phyloP scores from a whole-genome alignment of 352 stramenopile species.

The Lagenidium sp. region DNA sequence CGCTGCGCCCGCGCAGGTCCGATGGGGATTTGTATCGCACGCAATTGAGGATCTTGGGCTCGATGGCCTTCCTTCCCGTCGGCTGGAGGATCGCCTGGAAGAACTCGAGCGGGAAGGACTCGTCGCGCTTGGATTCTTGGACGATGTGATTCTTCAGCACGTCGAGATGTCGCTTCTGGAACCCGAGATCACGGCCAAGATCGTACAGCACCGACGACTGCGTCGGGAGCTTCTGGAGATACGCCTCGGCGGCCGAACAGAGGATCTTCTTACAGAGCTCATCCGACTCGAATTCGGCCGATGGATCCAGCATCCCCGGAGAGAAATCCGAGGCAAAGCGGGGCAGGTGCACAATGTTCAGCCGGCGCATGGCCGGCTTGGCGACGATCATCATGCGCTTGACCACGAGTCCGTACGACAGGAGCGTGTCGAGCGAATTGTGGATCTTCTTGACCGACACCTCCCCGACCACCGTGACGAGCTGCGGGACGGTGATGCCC shows the following conservation, averaged over 20 bases:
- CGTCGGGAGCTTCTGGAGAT: slow-evolving; percentile 48
- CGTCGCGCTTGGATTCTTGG: slow-evolving; percentile 55
- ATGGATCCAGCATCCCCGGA: slow-evolving; percentile 58
- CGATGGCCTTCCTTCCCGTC: slow-evolving; percentile 32
- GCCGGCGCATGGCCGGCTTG: slow-evolving; percentile 37
- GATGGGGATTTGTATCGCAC: slow-evolving; percentile 47
- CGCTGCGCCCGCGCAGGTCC: slow-evolving; percentile 1
- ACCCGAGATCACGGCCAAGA: slow-evolving; percentile 48
- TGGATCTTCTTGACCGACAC: slow-evolving; percentile 64
- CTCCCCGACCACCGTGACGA: slow-evolving; percentile 20
- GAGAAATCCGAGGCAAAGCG: slow-evolving; percentile 51
- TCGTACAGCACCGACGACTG: slow-evolving; percentile 62
- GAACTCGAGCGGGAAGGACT: slow-evolving; percentile 48
- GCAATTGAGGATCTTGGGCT: slow-evolving; percentile 76
- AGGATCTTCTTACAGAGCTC: slow-evolving; percentile 69
- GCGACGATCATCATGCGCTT: slow-evolving; percentile 80
- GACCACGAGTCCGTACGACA: slow-evolving; percentile 70
- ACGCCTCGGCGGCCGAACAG: slow-evolving; percentile 35
- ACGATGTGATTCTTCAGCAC: slow-evolving; percentile 54
- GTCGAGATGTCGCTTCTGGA: slow-evolving; percentile 66
- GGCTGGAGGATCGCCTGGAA: slow-evolving; percentile 69
- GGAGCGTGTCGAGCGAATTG: slow-evolving; percentile 64
- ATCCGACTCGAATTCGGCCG: slow-evolving; percentile 74
- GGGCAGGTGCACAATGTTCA: slow-evolving; percentile 78
- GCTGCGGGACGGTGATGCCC: slow-evolving; percentile 44